Percentiles rank a stretch among this genome's conserved stretches.
Evolutionary conservation across 78 protist species (phyloP).

Genomic region (Dictyostelium purpureum): DNA sequence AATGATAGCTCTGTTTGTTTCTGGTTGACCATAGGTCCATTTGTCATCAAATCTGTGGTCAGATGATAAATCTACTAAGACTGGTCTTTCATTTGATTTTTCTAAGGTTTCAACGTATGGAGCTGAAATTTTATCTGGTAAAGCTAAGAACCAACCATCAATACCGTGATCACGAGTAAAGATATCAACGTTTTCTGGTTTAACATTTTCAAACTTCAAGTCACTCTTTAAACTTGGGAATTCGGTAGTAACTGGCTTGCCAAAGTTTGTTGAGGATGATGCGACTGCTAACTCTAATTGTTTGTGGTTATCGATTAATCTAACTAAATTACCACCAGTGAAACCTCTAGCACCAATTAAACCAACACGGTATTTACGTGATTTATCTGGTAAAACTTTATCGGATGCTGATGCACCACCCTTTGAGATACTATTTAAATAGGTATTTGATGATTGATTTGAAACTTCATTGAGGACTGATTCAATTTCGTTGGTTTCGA

Average conservation of each 20-base stretch:
- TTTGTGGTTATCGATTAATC: slow-evolving; percentile 48
- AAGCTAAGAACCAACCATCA: slow-evolving; percentile 85
- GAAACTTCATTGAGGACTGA: neutral
- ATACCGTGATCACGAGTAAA: slow-evolving; percentile 40
- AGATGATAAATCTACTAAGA: slow-evolving; percentile 63
- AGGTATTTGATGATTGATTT: neutral
- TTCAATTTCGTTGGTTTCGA: neutral
- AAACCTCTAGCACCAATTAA: slow-evolving; percentile 88
- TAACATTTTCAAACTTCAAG: slow-evolving; percentile 39
- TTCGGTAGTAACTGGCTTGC: slow-evolving; percentile 61
- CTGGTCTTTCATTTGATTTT: neutral
- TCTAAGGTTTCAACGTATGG: slow-evolving; percentile 70
- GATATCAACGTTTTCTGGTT: slow-evolving; percentile 71
- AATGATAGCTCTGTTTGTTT: slow-evolving; percentile 67
- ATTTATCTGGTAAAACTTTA: neutral
- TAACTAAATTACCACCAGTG: slow-evolving; percentile 83
- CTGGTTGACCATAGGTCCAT: slow-evolving; percentile 89
- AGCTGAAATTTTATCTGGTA: slow-evolving; percentile 76
- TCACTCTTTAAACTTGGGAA: slow-evolving; percentile 50
- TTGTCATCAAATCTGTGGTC: slow-evolving; percentile 70
- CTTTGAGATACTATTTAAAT: neutral
- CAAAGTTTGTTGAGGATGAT: slow-evolving; percentile 67
- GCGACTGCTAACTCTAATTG: slow-evolving; percentile 74
- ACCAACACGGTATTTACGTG: slow-evolving; percentile 54
- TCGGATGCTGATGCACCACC: neutral